phyloP scores from a whole-genome alignment of 2,329 filamentous ascomycete species.

The Davidsoniella australis region DNA sequence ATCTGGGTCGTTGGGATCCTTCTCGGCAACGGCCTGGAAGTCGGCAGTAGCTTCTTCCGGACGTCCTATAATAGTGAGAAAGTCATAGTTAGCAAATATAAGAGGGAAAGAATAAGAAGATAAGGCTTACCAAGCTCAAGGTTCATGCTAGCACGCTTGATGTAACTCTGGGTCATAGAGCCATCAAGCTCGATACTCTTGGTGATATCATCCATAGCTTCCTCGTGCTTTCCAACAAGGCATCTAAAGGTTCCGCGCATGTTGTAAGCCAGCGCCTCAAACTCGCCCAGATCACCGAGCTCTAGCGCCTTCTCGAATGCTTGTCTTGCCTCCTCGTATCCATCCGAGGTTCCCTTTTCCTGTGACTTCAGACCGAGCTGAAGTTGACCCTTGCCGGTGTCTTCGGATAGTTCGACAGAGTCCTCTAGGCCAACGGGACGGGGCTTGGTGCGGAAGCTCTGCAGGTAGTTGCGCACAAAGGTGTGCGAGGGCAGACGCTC shows the following conservation, averaged over 20 bases:
- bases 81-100: slow-evolving; percentile 2
- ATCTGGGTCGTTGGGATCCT: slow-evolving; percentile 80
- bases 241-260: slow-evolving; percentile 93
- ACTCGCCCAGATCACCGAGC: slow-evolving; percentile 59
- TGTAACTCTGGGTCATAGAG: slow-evolving; percentile 83
- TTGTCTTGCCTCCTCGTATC: slow-evolving; percentile 72
- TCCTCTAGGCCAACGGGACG: slow-evolving; percentile 72
- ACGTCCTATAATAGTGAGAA: slow-evolving; percentile 28
- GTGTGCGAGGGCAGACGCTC: slow-evolving; percentile 88
- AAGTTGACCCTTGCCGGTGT: slow-evolving; percentile 69
- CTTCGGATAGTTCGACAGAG: slow-evolving; percentile 56
- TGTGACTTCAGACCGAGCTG: slow-evolving; percentile 68
- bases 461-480: slow-evolving; percentile 95
- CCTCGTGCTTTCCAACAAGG: slow-evolving; percentile 70
- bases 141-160: slow-evolving; percentile 97
- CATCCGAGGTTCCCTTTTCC: slow-evolving; percentile 72
- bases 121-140: slow-evolving; percentile 51
- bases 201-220: slow-evolving; percentile 70
- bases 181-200: slow-evolving; percentile 87
- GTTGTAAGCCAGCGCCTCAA: slow-evolving; percentile 87
- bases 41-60: slow-evolving; percentile 75
- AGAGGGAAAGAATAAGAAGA: neutral
- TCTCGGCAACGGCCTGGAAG: slow-evolving; percentile 68
- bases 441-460: slow-evolving; percentile 81
- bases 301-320: slow-evolving; percentile 83